Conservation (phyloP, 2,329 filamentous ascomycete species). For the Geosmithia putterillii region DNA sequence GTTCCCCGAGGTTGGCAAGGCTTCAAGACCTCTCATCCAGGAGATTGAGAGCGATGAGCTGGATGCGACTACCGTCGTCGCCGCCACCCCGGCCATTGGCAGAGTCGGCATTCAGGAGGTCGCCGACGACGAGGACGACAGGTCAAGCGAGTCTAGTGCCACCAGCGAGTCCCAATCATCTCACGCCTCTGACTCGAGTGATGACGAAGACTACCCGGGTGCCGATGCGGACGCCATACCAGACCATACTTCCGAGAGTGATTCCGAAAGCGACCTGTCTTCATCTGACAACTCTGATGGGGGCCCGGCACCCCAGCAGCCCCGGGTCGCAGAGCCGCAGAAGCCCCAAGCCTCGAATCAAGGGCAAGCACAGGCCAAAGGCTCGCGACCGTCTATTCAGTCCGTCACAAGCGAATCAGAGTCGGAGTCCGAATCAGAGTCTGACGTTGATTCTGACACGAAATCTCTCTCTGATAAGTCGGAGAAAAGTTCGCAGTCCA, state of each 20-base stretch:
- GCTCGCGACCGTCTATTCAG: background rate
- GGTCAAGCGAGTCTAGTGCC: background rate
- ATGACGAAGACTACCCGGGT: background rate
- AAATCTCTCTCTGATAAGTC: conserved; percentile 9
- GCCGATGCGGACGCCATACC: too few relatives aligned
- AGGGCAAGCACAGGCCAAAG: too few relatives aligned
- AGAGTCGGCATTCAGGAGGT: background rate
- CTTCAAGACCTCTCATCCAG: conserved; percentile 16
- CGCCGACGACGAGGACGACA: background rate
- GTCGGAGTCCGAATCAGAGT: conserved; percentile 18
- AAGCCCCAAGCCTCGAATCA: too few relatives aligned
- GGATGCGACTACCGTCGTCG: too few relatives aligned
- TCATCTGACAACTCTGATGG: conserved; percentile 4
- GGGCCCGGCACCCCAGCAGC: background rate
- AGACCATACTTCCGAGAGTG: background rate
- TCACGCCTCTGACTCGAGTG: background rate
- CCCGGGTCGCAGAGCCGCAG: too few relatives aligned
- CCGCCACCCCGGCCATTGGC: background rate
- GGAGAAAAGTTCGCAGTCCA: background rate
- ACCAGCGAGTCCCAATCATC: background rate
- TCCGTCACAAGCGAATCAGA: conserved; percentile 9
- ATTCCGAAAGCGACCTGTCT: background rate
- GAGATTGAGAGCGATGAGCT: conserved; percentile 5
- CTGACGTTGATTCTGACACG: conserved; percentile 24
- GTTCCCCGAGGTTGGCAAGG: background rate